Evolutionary conservation across 257 asterid genomes (phyloP), one percentile per base, ranked within the genome.

Genomic region (Gynochthodes officinalis): DNA sequence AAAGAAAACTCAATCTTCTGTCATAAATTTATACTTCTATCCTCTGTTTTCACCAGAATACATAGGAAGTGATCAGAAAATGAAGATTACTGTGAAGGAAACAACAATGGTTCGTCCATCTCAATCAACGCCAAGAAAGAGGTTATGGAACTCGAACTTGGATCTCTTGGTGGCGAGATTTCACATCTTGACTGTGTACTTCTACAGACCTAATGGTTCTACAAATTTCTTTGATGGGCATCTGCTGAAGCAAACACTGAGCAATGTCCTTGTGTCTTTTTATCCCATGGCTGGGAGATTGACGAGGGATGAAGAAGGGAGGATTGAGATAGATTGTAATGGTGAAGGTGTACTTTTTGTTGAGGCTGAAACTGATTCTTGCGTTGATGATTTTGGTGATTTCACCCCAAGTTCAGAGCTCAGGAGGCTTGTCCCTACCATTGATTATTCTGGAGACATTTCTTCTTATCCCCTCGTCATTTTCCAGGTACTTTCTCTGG

Each of bases 281-380:
- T 86, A 86, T 23, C 85, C 86, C 37, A 81, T 83, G 79, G 88
- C 86, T 30, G 88, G 90, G 2, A 60, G 85, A 72, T 66, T 83
- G 32, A 74, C 32, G 6, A 75, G 75, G 21, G 84, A 77, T 58
- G 81, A 78, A 11, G 75, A 83, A 28, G 81, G 81, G 40, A 84
- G 87, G 62, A 43, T 86, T 13, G 82, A 72, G 75, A 75, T 86
- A 0, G 77, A 83, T 54, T 86, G 90, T 70, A 79, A 78, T 28
- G 78, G 66, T 9, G 86, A 81, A 30, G 84, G 90, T 7, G 86
- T 76, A 14, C 59, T 82, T 4, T 79, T 83, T 58, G 85, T 86
- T 14, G 90, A 86, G 43, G 90, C 85, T 48, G 81, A 79, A 44
- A 48, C 76, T 3, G 82, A 81, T 64, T 80, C 79, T 4, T 52